Evolutionary conservation across 2,329 filamentous ascomycete genomes (phyloP).

Genomic region (Diaporthe humulicola): DNA sequence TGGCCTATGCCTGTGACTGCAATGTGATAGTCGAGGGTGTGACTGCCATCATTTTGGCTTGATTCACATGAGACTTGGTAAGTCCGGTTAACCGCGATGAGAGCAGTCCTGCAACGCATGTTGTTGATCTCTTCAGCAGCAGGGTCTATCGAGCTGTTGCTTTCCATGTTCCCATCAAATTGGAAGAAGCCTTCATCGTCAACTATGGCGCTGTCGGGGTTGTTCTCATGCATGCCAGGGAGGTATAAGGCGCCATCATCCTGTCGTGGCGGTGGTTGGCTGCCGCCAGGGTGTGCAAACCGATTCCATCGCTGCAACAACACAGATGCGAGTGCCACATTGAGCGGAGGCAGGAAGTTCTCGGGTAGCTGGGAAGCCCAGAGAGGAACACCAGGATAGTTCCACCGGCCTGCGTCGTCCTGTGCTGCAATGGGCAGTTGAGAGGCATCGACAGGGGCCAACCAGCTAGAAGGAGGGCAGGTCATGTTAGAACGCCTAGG

Average conservation of each 20-base stretch:
- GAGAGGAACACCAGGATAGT: constrained; percentile 7
- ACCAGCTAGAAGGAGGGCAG: not conserved
- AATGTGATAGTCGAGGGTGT: not conserved
- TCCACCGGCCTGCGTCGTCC: not conserved
- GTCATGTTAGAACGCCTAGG: not conserved
- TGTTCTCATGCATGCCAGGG: not conserved
- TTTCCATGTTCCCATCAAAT: not conserved
- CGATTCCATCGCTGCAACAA: not conserved
- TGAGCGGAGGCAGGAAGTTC: not conserved
- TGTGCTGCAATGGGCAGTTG: not conserved
- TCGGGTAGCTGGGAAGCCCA: not conserved
- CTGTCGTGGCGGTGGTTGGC: not conserved
- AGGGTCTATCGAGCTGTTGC: not conserved
- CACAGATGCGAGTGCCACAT: not conserved
- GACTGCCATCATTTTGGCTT: not conserved
- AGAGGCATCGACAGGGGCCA: not conserved
- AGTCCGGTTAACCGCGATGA: not conserved
- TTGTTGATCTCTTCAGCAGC: not conserved
- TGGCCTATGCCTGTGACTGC: constrained; percentile 2
- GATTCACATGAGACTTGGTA: constrained; percentile 4
- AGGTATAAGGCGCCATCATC: not conserved
- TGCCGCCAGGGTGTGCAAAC: not conserved
- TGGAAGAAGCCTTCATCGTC: not conserved
- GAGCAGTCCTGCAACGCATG: not conserved
- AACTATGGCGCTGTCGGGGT: not conserved